Conservation (phyloP, 1,284 basidiomycete genomes). For the Sphagnurus paluster region DNA sequence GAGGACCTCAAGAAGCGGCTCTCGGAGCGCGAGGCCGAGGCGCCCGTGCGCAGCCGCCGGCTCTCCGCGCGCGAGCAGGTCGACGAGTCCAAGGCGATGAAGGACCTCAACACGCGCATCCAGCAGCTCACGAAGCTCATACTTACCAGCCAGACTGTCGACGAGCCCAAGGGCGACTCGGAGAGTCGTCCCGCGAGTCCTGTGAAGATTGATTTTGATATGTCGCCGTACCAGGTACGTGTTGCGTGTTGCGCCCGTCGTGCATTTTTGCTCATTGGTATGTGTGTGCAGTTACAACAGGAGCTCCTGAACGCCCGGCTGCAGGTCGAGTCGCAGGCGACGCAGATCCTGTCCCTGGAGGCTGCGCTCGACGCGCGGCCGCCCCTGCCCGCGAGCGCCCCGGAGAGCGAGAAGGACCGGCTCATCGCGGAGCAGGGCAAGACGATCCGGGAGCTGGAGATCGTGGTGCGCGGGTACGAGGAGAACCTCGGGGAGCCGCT, state of each 20-base stretch:
- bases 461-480: constrained; percentile 69
- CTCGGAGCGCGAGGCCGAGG: constrained; percentile 63
- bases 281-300: constrained; percentile 87
- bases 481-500: constrained; percentile 70
- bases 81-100: constrained; percentile 78
- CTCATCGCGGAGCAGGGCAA: constrained; percentile 67
- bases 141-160: constrained; percentile 80
- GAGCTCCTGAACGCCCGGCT: constrained; percentile 76
- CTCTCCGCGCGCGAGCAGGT: constrained; percentile 76
- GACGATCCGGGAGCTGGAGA: constrained; percentile 71
- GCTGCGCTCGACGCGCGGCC: constrained; percentile 67
- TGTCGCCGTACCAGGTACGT: constrained; percentile 76
- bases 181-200: constrained; percentile 78
- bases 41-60: constrained; percentile 52
- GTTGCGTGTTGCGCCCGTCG: neutral
- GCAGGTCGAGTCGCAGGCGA: constrained; percentile 74
- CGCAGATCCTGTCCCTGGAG: constrained; percentile 80
- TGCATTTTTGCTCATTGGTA: neutral
- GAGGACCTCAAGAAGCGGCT: constrained; percentile 77
- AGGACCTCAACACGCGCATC: constrained; percentile 78
- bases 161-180: constrained; percentile 61
- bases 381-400: constrained; percentile 45
- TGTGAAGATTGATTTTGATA: constrained; percentile 82
- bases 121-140: constrained; percentile 87
- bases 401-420: constrained; percentile 70